Evolutionary conservation across 257 asterid genomes (phyloP), one percentile per base, ranked within the genome.

Genomic region (Misopates orontium): DNA sequence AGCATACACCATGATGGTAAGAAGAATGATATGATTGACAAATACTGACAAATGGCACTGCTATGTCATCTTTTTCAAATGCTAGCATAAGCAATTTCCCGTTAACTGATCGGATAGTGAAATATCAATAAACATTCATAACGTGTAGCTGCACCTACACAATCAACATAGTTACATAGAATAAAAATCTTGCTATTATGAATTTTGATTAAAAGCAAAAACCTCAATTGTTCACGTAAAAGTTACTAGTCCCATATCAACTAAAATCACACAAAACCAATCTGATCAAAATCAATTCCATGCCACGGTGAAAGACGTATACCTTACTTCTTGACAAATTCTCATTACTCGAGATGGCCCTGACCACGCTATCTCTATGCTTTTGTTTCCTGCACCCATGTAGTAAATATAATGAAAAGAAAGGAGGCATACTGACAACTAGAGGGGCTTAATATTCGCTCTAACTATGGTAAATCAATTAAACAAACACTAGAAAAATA

Each of bases 241-340:
- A 25, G 22, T 1, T 31, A 5, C 32, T 57, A 16, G 32, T 19
- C 16, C 24, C 15, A 57, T 28, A 31, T 57, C 0, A 57, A 57
- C 23, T 31, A 14, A 25, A 57, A 64, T 10, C 31, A 14, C 4
- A 59, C 25, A 14, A 40, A 20, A 17, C 8, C 17, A 15, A 31
- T 15, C 55, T 49, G 47, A 55, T 51, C 58, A 32, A 49, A 68
- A 56, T 41, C 52, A 71, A 48, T 49, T 71, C 73, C 56, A 51
- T 51, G 68, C 28, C 50, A 25, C 48, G 5, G 64, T 42, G 40
- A 21, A 66, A 74, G 44, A 44, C 63, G 18, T 58, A 13, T 77
- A 91, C 98, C 98, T 85, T 89, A 81, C 77, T 85, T 75, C 84
- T 78, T 54, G 83, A 72, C 41, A 74, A 56, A 77, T 58, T 87